Evolutionary conservation across 2,329 filamentous ascomycete species (phyloP).

Genomic region (Scopulariopsis brevicaulis): DNA sequence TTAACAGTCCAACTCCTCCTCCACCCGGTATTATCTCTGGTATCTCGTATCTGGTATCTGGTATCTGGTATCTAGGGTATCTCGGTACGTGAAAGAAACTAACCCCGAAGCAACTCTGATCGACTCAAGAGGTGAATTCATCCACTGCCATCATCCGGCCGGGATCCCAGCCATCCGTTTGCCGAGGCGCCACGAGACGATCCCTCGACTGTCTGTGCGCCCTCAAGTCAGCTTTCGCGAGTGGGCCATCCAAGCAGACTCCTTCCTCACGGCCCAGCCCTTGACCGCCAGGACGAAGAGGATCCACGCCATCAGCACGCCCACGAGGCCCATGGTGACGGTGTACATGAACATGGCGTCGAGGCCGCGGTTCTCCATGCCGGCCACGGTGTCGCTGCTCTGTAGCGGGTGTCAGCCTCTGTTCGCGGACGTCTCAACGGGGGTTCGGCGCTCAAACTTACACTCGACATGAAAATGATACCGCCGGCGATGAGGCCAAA

Average conservation of each 20-base stretch:
- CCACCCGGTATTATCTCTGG: too few relatives aligned
- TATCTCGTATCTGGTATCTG: background rate
- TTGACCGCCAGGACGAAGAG: constrained; percentile 71
- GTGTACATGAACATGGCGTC: constrained; percentile 94
- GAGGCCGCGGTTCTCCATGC: constrained; percentile 66
- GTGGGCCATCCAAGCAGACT: constrained; percentile 12
- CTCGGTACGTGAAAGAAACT: background rate
- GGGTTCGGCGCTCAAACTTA: constrained; percentile 32
- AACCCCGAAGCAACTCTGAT: background rate
- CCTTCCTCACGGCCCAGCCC: constrained; percentile 61
- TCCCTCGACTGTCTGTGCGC: background rate
- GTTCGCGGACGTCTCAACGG: background rate
- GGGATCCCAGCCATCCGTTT: background rate
- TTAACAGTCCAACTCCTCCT: too few relatives aligned
- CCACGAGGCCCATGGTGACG: constrained; percentile 72
- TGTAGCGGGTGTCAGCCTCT: constrained; percentile 19
- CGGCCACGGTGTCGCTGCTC: constrained; percentile 63
- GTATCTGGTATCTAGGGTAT: background rate
- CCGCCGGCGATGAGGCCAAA: constrained; percentile 86
- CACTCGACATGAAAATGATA: constrained; percentile 84
- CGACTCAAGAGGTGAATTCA: background rate
- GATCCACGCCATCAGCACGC: constrained; percentile 76
- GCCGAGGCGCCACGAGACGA: background rate
- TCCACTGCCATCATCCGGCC: background rate
- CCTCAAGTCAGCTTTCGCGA: background rate